Evolutionary conservation across 257 asterid species (phyloP).

Genomic region (Euphrasia confusa): DNA sequence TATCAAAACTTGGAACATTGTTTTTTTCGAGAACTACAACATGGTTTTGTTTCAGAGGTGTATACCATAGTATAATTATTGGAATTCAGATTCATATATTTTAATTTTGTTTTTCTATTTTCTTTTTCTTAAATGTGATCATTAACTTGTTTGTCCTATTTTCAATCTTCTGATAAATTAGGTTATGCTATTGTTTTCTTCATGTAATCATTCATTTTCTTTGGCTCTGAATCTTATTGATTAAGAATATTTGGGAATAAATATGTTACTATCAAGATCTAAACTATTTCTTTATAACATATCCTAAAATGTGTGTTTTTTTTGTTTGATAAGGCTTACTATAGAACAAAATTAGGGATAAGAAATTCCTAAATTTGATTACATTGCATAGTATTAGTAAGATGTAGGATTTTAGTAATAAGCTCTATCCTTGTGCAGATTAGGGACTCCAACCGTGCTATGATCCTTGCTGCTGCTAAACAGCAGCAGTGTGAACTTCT

Average conservation of each 20-base stretch:
- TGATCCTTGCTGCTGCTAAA: constrained; percentile 71
- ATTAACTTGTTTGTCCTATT: background rate
- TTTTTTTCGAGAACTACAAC: constrained; percentile 14
- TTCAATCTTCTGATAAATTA: constrained; percentile 16
- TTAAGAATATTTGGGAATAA: background rate
- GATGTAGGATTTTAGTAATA: constrained; percentile 12
- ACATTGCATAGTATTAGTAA: background rate
- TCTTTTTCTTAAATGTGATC: background rate
- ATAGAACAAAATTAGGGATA: too few relatives aligned
- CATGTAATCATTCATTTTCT: background rate
- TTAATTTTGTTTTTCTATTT: background rate
- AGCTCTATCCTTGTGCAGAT: constrained; percentile 47
- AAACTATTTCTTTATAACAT: constrained; percentile 12
- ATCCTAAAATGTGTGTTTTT: background rate
- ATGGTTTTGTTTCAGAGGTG: constrained; percentile 13
- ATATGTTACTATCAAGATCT: background rate
- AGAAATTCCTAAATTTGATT: background rate
- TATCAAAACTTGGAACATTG: constrained; percentile 6
- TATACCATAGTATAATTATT: background rate
- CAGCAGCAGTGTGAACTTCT: constrained; percentile 75
- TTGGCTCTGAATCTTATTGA: background rate
- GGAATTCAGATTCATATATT: constrained; percentile 1
- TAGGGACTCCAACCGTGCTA: constrained; percentile 95
- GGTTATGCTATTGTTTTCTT: background rate
- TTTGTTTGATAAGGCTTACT: too few relatives aligned